Evolutionary conservation across 2,329 filamentous ascomycete species (phyloP).

Genomic region (Fusarium mangiferae): DNA sequence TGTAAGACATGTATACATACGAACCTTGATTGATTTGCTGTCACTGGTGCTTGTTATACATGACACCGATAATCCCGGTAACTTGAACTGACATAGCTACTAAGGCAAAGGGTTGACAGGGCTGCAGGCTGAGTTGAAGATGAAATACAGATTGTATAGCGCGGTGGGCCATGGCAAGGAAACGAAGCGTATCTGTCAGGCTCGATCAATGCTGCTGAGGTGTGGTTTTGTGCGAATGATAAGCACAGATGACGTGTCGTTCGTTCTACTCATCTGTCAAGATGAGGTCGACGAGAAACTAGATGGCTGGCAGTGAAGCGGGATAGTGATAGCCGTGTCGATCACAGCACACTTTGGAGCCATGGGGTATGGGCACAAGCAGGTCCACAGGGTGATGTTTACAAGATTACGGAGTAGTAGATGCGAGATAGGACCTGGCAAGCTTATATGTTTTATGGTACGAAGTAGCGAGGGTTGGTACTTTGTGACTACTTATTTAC

Average conservation of each 20-base stretch:
- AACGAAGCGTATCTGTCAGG: background rate
- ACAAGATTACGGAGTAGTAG: background rate
- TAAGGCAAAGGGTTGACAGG: background rate
- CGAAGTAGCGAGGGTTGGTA: background rate
- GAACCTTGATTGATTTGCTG: background rate
- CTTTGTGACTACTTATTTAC: background rate
- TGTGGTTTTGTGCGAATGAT: background rate
- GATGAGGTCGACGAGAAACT: background rate
- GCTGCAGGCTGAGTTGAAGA: background rate
- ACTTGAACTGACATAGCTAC: background rate
- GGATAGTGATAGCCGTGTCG: slow-evolving; percentile 5
- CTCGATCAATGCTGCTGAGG: background rate
- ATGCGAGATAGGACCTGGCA: background rate
- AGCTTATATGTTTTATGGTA: background rate
- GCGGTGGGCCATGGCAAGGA: background rate
- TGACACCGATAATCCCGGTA: background rate
- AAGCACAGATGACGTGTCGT: background rate
- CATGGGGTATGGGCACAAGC: background rate
- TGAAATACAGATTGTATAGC: background rate
- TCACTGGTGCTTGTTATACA: background rate
- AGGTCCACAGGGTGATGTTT: background rate
- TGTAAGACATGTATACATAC: background rate
- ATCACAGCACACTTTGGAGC: background rate
- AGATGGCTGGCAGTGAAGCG: background rate
- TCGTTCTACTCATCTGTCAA: background rate